These are phyloP conservation scores for Colletotrichum horii DNA, from an alignment of 2,329 filamentous ascomycete genomes.

Conservation along the genomic window DNA sequence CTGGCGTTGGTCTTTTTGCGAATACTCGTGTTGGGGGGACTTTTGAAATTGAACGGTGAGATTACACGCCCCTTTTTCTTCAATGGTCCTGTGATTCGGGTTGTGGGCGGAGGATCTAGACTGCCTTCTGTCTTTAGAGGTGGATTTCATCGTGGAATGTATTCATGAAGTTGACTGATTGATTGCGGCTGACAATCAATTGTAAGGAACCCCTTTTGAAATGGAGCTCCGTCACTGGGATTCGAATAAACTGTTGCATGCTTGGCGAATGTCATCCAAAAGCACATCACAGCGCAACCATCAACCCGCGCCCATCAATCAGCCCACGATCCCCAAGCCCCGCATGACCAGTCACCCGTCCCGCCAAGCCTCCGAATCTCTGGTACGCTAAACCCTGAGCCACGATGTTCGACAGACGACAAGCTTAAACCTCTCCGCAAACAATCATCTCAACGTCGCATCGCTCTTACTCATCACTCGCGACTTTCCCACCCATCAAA, in stretches of 20 bases:
- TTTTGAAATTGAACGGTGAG: not conserved
- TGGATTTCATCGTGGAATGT: too few species aligned
- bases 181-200: too few species aligned
- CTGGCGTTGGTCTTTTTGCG: not conserved
- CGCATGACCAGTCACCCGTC: not conserved
- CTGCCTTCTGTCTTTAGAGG: too few species aligned
- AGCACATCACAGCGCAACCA: not conserved
- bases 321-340: not conserved
- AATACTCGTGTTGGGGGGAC: not conserved
- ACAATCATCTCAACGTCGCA: not conserved
- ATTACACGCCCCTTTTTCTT: not conserved
- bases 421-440: not conserved
- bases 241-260: not conserved
- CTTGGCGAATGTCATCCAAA: not conserved
- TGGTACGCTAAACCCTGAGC: not conserved
- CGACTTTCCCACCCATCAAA: rapidly evolving
- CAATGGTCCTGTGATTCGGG: rapidly evolving
- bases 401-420: not conserved
- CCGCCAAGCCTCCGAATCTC: not conserved
- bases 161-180: too few species aligned
- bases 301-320: not conserved
- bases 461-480: rapidly evolving
- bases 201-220: too few species aligned
- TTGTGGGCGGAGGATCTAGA: not conserved
- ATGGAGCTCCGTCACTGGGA: too few species aligned